These are phyloP conservation scores for Gryganskiella cystojenkinii DNA, from an alignment of 192 early-diverging fungal species.

Conservation along the genomic window DNA sequence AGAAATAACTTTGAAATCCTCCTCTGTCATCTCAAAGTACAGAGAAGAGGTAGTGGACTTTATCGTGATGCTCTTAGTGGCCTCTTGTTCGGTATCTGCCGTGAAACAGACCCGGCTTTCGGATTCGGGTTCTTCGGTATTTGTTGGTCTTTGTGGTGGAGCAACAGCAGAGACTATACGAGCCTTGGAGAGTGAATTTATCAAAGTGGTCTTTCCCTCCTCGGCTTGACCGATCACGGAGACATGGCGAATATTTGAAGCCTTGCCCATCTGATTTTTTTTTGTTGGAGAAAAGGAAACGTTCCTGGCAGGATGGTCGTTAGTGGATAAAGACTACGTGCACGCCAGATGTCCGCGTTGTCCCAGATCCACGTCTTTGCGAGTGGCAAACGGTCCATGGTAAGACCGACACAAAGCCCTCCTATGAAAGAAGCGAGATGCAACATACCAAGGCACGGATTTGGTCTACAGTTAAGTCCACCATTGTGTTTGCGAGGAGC, in stretches of 20 bases:
- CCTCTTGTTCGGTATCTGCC: slow-evolving; percentile 96
- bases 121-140: too few relatives aligned
- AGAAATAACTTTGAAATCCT: slow-evolving; percentile 88
- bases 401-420: too few relatives aligned
- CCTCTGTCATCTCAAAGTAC: slow-evolving; percentile 92
- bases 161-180: slow-evolving; percentile 98
- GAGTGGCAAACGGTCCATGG: too few relatives aligned
- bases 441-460: slow-evolving; percentile 53
- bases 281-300: neutral
- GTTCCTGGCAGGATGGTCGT: too few relatives aligned
- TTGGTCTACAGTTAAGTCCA: slow-evolving; percentile 55
- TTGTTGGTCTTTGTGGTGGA: too few relatives aligned
- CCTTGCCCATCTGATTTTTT: slow-evolving; percentile 68
- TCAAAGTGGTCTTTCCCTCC: slow-evolving; percentile 97
- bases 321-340: too few relatives aligned
- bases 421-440: neutral
- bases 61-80: slow-evolving; percentile 99
- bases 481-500: slow-evolving; percentile 35
- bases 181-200: slow-evolving; percentile 96
- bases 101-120: slow-evolving; percentile 97
- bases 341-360: too few relatives aligned
- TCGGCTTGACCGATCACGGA: slow-evolving; percentile 99
- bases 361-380: neutral
- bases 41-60: slow-evolving; percentile 99
- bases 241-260: slow-evolving; percentile 98